Base-by-base conservation (phyloP, 2,329 filamentous ascomycete genomes). In the Teratosphaeria viscida region DNA sequence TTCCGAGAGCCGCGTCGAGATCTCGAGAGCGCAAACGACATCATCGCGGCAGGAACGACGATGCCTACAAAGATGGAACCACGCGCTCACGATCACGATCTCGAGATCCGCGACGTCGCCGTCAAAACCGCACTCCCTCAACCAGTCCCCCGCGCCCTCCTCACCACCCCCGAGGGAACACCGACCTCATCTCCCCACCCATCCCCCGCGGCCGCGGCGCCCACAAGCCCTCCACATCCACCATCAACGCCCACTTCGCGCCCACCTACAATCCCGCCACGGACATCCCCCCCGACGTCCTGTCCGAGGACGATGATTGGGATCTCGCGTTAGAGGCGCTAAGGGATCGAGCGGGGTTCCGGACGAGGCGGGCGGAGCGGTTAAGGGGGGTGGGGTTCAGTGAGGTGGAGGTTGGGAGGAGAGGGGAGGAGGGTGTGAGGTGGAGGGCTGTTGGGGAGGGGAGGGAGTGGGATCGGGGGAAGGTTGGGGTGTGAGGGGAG, bases 211-310 rank as follows among this genome's bases (percentile, higher is more conserved):
- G 90, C 10, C 84, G 90, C 47, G 90, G 90, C 43, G 83, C 83
- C 14, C 78, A 83, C 70, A 52, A 32, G 23, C 12, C 52, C 76
- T 80, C 4, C 80, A 80, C 1, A 76, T 80, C 4, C 80, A 80
- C 1, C 85, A 95, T 96, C 64, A 91, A 96, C 69, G 79, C 82
- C 27, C 89, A 89, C 57, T 97, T 96, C 72, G 85, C 87, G 0
- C 77, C 84, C 1, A 81, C 74, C 19, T 86, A 86, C 66, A 78
- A 86, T 62, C 84, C 84, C 1, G 70, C 76, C 6, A 71, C 76
- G n/a, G 83, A 89, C 66, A 73, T 87, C 3, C 75, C 79, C 47
- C 53, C 64, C 0, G 74, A 78, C 0, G 74, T 78, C 52, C 43
- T 4, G 12, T 63, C 72, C 62, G 71, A 77, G 2, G 76, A 78